Evolutionary conservation across 2,329 filamentous ascomycete genomes (phyloP).

Genomic region (Sporothrix schenckii): DNA sequence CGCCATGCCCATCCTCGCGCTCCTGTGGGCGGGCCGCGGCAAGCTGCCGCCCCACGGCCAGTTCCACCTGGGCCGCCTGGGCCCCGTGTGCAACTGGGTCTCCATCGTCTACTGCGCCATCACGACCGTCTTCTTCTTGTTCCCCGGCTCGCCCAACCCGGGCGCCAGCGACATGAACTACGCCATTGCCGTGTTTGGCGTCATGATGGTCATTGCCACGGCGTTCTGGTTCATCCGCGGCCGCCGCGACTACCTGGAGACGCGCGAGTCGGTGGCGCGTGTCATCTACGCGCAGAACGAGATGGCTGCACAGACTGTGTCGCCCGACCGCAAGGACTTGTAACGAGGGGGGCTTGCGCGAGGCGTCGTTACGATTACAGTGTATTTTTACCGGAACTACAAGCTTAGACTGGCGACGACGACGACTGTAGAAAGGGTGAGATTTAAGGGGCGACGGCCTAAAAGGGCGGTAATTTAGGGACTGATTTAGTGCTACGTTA

Average conservation of each 20-base stretch:
- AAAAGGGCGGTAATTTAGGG: neutral
- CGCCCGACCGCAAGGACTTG: slow-evolving; percentile 5
- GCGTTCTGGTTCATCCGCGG: slow-evolving; percentile 36
- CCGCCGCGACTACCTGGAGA: slow-evolving; percentile 30
- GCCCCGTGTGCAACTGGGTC: slow-evolving; percentile 33
- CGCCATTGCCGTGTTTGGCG: slow-evolving; percentile 34
- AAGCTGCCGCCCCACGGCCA: slow-evolving; percentile 49
- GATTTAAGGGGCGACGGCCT: neutral
- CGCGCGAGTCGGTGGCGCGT: slow-evolving; percentile 18
- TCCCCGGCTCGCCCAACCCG: slow-evolving; percentile 34
- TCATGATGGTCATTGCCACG: slow-evolving; percentile 34
- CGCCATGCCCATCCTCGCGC: slow-evolving; percentile 53
- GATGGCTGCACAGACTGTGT: neutral
- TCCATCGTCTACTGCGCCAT: slow-evolving; percentile 34
- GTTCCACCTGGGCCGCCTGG: slow-evolving; percentile 30
- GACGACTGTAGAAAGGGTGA: neutral
- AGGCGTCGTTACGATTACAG: neutral
- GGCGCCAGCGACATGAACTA: slow-evolving; percentile 35
- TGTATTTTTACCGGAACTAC: neutral
- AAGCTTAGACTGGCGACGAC: neutral
- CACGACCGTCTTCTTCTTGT: slow-evolving; percentile 36
- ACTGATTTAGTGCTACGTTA: neutral
- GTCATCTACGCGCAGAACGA: slow-evolving; percentile 31
- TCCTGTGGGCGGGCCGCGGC: slow-evolving; percentile 56
- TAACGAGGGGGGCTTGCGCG: neutral